These are phyloP conservation scores for Lichenothelia convexa DNA, from an alignment of 495 filamentous ascomycete species.

Conservation along the genomic window DNA sequence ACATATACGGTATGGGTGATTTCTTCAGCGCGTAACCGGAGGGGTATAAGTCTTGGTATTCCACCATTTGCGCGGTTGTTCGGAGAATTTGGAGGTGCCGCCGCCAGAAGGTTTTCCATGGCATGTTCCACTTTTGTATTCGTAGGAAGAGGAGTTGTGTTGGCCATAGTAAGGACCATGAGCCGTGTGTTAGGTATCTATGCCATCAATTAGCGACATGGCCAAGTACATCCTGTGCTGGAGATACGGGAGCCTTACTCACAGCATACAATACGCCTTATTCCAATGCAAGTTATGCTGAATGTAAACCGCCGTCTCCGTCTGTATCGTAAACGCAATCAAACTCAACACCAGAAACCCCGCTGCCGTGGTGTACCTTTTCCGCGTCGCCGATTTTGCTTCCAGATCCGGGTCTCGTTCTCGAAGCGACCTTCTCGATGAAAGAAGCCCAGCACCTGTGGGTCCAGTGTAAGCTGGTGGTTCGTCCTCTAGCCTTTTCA, in stretches of 20 bases:
- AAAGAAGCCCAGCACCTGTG: too few species aligned
- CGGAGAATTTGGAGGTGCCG: constrained; percentile 55
- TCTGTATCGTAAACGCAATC: constrained; percentile 72
- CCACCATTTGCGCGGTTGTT: constrained; percentile 74
- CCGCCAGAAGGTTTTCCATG: constrained; percentile 79
- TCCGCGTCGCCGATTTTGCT: constrained; percentile 40
- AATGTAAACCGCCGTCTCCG: constrained; percentile 85
- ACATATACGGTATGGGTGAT: constrained; percentile 53
- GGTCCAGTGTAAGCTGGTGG: constrained; percentile 13
- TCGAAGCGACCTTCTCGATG: constrained; percentile 40
- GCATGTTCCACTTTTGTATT: constrained; percentile 46
- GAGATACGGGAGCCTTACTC: constrained; percentile 18
- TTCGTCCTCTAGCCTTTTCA: constrained; percentile 8
- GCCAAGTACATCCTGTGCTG: background rate
- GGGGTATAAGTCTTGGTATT: constrained; percentile 43
- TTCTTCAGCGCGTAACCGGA: constrained; percentile 26
- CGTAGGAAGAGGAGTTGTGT: constrained; percentile 64
- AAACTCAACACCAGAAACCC: constrained; percentile 67
- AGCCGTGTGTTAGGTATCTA: constrained; percentile 82
- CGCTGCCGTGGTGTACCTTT: constrained; percentile 70
- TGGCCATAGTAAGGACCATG: constrained; percentile 80
- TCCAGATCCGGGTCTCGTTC: constrained; percentile 41
- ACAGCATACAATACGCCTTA: constrained; percentile 97
- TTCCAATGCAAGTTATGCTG: constrained; percentile 78
- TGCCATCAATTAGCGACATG: background rate